phyloP scores from a whole-genome alignment of 768 basidiomycete genomes.

The Pulveroboletus sp. region DNA sequence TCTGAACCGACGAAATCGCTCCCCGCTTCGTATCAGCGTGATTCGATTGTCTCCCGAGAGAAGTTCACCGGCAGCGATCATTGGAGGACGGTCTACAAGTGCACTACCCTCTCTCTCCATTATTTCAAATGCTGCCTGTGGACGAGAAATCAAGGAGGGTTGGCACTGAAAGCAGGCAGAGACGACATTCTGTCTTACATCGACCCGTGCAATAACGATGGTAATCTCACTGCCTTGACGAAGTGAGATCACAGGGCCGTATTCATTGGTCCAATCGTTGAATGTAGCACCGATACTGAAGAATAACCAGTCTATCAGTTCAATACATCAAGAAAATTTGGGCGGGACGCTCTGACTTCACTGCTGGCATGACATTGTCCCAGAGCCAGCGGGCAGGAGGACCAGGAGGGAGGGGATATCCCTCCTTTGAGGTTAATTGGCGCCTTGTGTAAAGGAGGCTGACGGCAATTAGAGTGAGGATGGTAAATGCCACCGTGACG shows the following conservation, averaged over 20 bases:
- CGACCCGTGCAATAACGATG: no score
- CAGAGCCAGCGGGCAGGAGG: slow-evolving; percentile 11
- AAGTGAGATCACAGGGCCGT: no score
- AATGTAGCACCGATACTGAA: slow-evolving; percentile 29
- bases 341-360: slow-evolving; percentile 5
- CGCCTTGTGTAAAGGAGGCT: neutral
- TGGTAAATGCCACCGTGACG: neutral
- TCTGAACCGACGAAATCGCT: slow-evolving; percentile 49
- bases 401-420: slow-evolving; percentile 13
- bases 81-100: no score
- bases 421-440: slow-evolving; percentile 5
- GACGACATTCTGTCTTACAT: neutral
- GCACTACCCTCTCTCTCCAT: slow-evolving; percentile 27
- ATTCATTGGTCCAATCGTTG: slow-evolving; percentile 14
- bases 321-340: no score
- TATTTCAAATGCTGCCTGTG: slow-evolving; percentile 50
- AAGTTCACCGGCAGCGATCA: no score
- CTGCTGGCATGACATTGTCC: slow-evolving; percentile 1
- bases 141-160: neutral
- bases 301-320: neutral
- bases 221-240: no score
- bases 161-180: neutral
- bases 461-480: neutral
- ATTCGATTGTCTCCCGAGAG: slow-evolving; percentile 48
- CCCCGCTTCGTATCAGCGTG: slow-evolving; percentile 44